Evolutionary conservation across 2,329 filamentous ascomycete species (phyloP), one percentile per base, ranked within the genome.

Genomic region (Aspergillus sp.): DNA sequence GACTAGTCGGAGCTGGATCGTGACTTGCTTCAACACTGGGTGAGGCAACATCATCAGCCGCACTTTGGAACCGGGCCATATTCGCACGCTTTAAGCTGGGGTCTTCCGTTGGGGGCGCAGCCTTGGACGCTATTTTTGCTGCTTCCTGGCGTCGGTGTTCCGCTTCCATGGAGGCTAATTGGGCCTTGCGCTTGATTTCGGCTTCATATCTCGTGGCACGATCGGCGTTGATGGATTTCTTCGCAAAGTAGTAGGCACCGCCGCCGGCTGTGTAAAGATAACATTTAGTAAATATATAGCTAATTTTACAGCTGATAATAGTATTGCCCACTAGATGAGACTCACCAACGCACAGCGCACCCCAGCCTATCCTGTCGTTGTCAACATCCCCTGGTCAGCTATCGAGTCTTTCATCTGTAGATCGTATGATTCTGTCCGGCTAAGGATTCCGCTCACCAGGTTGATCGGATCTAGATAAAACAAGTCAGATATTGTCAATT

Each of bases 181-280:
- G 58, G 7, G 64, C 57, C 49, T 71, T 68, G 57, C 77, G 78
- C 71, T 78, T 84, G 71, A 85, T 83, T 56, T 81, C 78, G 48
- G 86, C 82, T 57, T 86, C 79, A 53, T 86, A 80, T 59, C 88
- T 82, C 48, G 81, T 74, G 48, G 80, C 77, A 52, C 91, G 87
- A 69, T 96, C 90, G 56, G 87, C 87, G 65, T 96, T 95, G 78
- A 98, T 95, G 67, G 84, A 85, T 62, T 82, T 79, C 77, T 98
- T 98, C 52, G 93, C 93, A 66, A 96, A 95, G 74, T 88, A 90
- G 76, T 97, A 98, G 60, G 91, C 90, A 51, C 85, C 88, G 53
- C 82, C 93, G 62, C 91, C 93, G 54, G 90, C 89, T 90, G 61
- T 31, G 37, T 39, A 19, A 19, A 19, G 19, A 19, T 19, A 19